Evolutionary conservation across 192 early-diverging fungal species (phyloP).

Genomic region (Haplosporangium gracile): DNA sequence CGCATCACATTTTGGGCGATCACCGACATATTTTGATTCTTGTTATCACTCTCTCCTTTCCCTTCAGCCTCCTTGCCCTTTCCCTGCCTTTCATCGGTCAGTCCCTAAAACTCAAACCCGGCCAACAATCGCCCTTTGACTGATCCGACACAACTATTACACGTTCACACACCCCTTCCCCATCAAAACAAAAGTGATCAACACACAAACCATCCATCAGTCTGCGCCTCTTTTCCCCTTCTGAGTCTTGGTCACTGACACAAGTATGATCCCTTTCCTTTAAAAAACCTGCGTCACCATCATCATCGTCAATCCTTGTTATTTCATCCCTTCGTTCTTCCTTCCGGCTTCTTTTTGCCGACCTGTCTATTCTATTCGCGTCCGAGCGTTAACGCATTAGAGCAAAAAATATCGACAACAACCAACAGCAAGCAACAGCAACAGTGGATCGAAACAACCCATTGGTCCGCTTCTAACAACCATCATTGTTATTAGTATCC

Average conservation of each 20-base stretch:
- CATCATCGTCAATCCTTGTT: background rate
- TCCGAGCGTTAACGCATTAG: conserved; percentile 6
- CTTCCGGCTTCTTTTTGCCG: background rate
- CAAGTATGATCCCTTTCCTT: background rate
- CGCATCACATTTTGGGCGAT: no score
- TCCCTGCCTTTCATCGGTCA: no score
- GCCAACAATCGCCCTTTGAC: background rate
- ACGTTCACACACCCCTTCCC: background rate
- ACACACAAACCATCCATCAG: background rate
- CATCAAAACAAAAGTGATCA: background rate
- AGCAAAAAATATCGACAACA: background rate
- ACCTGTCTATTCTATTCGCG: background rate
- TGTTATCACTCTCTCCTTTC: background rate
- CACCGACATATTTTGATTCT: no score
- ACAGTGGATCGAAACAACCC: background rate
- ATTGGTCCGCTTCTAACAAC: background rate
- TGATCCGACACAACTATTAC: background rate
- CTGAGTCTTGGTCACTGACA: background rate
- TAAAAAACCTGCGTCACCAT: background rate
- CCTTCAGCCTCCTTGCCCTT: background rate
- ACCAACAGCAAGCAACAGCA: background rate
- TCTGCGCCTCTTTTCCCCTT: background rate
- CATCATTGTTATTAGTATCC: no score
- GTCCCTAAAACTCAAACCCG: no score
- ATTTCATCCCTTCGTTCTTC: background rate